These are phyloP conservation scores for Plectranthus barbatus DNA, from an alignment of 257 asterid species.

Conservation along the genomic window DNA sequence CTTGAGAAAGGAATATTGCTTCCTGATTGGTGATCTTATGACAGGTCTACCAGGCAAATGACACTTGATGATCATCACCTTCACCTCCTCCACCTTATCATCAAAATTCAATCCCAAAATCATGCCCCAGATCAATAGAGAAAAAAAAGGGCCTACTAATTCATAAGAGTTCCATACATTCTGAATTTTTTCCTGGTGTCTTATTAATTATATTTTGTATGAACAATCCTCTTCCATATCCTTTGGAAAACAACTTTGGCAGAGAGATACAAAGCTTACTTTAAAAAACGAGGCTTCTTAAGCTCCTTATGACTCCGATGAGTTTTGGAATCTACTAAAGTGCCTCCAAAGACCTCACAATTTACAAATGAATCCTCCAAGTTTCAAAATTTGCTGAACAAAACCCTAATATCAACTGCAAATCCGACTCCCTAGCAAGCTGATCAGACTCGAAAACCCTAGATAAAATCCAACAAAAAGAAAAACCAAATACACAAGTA, in stretches of 20 bases:
- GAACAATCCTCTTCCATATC: constrained; percentile 40
- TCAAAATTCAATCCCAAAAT: constrained; percentile 20
- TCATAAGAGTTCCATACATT: constrained; percentile 4
- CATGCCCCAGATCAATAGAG: constrained; percentile 21
- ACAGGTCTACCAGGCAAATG: constrained; percentile 12
- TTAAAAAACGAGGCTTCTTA: constrained; percentile 3
- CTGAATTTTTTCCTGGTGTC: neutral
- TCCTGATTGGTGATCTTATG: constrained; percentile 10
- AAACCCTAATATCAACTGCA: constrained; percentile 23
- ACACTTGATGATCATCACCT: constrained; percentile 25
- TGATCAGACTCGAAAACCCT: constrained; percentile 33
- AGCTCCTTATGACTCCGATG: constrained; percentile 16
- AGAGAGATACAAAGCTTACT: constrained; percentile 21
- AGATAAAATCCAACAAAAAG: constrained; percentile 23
- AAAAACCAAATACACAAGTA: constrained; percentile 17
- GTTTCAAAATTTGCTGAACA: constrained; percentile 19
- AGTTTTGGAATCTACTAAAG: constrained; percentile 17
- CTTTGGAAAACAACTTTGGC: constrained; percentile 9
- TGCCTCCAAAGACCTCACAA: constrained; percentile 17
- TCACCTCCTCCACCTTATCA: constrained; percentile 20
- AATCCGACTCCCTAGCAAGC: constrained; percentile 24
- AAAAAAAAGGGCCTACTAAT: constrained; percentile 10
- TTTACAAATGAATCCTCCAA: constrained; percentile 11
- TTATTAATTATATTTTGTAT: constrained; percentile 1
- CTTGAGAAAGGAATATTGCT: constrained; percentile 6